A percentile compares a stretch with the other conserved stretches of the same genome.
Conservation (phyloP, 2,329 filamentous ascomycete species). For the Cladosporium sp. region DNA sequence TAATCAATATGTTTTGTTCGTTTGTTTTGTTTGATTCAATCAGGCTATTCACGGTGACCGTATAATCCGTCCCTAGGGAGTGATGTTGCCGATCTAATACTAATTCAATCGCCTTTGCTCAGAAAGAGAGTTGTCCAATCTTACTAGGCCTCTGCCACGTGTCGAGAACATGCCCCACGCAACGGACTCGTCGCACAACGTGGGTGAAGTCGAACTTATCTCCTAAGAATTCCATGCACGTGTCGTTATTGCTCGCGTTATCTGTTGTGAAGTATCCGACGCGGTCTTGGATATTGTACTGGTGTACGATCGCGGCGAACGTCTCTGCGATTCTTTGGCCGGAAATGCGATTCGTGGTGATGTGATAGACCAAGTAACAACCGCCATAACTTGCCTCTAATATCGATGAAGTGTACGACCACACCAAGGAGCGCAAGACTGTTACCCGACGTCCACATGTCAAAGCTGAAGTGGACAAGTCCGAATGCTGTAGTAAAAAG, state of each 20-base stretch:
- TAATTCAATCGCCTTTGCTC: conserved; percentile 8
- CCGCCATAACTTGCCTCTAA: conserved; percentile 13
- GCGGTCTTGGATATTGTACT: too few species aligned
- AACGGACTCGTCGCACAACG: too few species aligned
- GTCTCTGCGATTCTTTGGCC: too few species aligned
- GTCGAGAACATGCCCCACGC: too few species aligned
- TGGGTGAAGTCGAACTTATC: too few species aligned
- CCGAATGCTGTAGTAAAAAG: conserved; percentile 12
- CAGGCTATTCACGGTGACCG: conserved; percentile 19
- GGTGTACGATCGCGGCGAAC: too few species aligned
- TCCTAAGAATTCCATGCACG: too few species aligned
- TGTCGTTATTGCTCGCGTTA: too few species aligned
- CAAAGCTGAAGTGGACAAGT: conserved; percentile 24
- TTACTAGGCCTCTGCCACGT: not conserved
- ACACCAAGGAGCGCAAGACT: conserved; percentile 24
- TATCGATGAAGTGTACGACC: conserved; percentile 25
- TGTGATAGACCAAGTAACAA: conserved; percentile 23
- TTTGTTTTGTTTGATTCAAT: conserved; percentile 16
- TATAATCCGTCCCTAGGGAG: conserved; percentile 16
- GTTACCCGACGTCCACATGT: conserved; percentile 28
- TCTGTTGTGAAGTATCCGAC: too few species aligned
- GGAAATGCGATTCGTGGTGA: conserved; percentile 20
- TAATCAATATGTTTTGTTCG: conserved; percentile 5
- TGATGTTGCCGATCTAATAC: conserved; percentile 3
- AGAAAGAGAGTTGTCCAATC: conserved; percentile 3